Evolutionary conservation across 2,329 filamentous ascomycete genomes (phyloP).

Genomic region (Aureobasidium sp.): DNA sequence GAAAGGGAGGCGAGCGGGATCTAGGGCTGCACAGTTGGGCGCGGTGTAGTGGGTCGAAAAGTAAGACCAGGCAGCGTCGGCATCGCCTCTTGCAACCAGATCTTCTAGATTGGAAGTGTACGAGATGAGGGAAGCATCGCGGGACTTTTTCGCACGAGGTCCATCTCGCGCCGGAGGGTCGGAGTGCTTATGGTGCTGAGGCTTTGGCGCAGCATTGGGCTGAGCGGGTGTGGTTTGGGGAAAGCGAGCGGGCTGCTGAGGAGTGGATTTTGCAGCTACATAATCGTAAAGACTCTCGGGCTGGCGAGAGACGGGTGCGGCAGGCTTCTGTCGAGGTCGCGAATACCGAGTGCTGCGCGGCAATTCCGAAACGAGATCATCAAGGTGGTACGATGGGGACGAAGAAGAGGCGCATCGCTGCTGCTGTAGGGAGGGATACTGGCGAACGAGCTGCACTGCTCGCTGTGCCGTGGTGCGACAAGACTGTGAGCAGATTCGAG

Average conservation of each 20-base stretch:
- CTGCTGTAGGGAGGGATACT: not conserved
- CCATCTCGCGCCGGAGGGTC: not conserved
- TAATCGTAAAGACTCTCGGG: slow-evolving; percentile 1
- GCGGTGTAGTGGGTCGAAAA: slow-evolving; percentile 2
- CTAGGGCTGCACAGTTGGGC: slow-evolving; percentile 1
- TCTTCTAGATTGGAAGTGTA: slow-evolving; percentile 1
- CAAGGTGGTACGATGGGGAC: slow-evolving; percentile 1
- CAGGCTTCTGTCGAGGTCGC: not conserved
- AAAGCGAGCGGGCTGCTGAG: not conserved
- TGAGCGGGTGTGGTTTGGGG: not conserved
- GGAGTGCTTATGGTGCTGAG: not conserved
- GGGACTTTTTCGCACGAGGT: not conserved
- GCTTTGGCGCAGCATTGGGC: not conserved
- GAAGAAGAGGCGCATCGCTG: not conserved
- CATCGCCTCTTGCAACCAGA: not conserved
- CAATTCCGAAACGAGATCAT: not conserved
- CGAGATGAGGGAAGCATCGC: not conserved
- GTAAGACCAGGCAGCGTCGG: slow-evolving; percentile 10
- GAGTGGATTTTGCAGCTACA: not conserved
- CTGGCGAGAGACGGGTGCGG: not conserved
- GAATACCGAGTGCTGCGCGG: slow-evolving; percentile 13
- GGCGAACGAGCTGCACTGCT: not conserved
- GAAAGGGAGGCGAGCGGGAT: not conserved
- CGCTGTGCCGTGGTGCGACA: not conserved
- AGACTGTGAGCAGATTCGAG: not conserved